Evolutionary conservation across 805 yeast species (phyloP).

Genomic region (Candida fluviatilis): DNA sequence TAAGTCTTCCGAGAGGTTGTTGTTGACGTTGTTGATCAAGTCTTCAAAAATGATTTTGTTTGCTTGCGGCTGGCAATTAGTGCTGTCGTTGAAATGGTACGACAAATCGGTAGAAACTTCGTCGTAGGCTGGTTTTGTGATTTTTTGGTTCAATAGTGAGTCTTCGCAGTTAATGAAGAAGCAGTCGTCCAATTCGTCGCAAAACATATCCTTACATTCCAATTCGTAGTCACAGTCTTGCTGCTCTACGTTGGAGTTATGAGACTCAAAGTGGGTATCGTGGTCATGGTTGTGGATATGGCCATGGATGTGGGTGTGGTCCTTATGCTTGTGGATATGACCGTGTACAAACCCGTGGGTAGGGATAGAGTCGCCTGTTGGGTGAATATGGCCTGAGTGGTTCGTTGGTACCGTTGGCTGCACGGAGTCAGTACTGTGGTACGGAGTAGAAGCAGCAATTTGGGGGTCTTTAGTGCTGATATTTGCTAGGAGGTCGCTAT

Average conservation of each 20-base stretch:
- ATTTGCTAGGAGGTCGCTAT: too few species aligned
- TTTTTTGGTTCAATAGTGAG: constrained; percentile 1
- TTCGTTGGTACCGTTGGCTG: too few species aligned
- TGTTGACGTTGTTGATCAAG: constrained; percentile 34
- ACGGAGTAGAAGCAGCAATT: too few species aligned
- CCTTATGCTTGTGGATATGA: constrained; percentile 59
- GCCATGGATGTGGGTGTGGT: constrained; percentile 64
- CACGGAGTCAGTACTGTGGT: too few species aligned
- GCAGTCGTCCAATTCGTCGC: constrained; percentile 43
- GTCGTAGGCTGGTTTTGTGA: background rate
- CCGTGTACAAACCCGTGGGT: constrained; percentile 62
- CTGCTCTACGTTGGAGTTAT: background rate
- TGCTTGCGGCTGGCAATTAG: constrained; percentile 21
- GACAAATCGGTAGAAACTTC: background rate
- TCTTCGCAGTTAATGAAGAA: constrained; percentile 34
- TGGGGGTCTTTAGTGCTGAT: too few species aligned
- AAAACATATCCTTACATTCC: constrained; percentile 39
- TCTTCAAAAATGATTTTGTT: constrained; percentile 35
- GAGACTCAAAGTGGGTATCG: constrained; percentile 8
- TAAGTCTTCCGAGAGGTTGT: constrained; percentile 13
- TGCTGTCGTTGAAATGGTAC: background rate
- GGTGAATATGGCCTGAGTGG: too few species aligned
- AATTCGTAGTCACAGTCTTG: constrained; percentile 12
- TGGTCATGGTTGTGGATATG: constrained; percentile 54
- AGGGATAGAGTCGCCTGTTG: constrained; percentile 7